Evolutionary conservation across 495 filamentous ascomycete genomes (phyloP).

Genomic region (Aspergillus asperescens): DNA sequence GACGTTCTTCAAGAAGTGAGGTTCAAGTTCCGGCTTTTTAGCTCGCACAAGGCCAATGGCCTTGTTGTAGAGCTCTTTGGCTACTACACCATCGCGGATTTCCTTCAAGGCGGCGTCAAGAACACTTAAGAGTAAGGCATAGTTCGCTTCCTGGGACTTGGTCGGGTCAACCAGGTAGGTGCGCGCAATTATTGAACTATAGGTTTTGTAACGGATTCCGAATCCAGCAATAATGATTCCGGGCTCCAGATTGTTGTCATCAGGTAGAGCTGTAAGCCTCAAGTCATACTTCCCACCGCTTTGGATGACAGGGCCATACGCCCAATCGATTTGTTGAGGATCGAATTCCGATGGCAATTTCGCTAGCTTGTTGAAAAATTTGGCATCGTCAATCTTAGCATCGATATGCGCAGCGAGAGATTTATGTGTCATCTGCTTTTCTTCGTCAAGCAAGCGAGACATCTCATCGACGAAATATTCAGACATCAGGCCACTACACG

Average conservation of each 20-base stretch:
- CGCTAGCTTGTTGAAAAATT: slow-evolving; percentile 81
- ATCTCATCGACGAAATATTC: slow-evolving; percentile 97
- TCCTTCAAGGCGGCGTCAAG: slow-evolving; percentile 85
- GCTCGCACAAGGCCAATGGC: slow-evolving; percentile 68
- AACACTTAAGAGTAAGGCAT: slow-evolving; percentile 81
- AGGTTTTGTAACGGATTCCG: slow-evolving; percentile 90
- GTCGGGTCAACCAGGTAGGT: slow-evolving; percentile 97
- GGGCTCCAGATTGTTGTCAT: slow-evolving; percentile 80
- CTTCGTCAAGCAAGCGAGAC: slow-evolving; percentile 87
- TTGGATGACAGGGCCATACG: slow-evolving; percentile 83
- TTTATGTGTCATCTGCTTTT: slow-evolving; percentile 93
- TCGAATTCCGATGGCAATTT: slow-evolving; percentile 87
- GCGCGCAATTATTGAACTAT: slow-evolving; percentile 81
- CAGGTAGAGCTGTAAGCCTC: slow-evolving; percentile 64
- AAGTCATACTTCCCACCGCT: slow-evolving; percentile 95
- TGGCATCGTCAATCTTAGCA: slow-evolving; percentile 81
- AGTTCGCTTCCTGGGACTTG: slow-evolving; percentile 88
- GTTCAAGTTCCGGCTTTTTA: slow-evolving; percentile 91
- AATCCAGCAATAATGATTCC: slow-evolving; percentile 89
- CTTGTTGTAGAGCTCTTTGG: slow-evolving; percentile 90
- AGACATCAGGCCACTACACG: slow-evolving; percentile 85
- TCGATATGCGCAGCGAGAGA: slow-evolving; percentile 77
- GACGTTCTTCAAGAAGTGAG: slow-evolving; percentile 84
- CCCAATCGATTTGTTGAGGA: slow-evolving; percentile 88
- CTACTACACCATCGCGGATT: slow-evolving; percentile 77